A percentile compares a stretch with the other conserved stretches of the same genome.
phyloP scores from a whole-genome alignment of 176 grass and related monocot species.

The Carex scoparia region DNA sequence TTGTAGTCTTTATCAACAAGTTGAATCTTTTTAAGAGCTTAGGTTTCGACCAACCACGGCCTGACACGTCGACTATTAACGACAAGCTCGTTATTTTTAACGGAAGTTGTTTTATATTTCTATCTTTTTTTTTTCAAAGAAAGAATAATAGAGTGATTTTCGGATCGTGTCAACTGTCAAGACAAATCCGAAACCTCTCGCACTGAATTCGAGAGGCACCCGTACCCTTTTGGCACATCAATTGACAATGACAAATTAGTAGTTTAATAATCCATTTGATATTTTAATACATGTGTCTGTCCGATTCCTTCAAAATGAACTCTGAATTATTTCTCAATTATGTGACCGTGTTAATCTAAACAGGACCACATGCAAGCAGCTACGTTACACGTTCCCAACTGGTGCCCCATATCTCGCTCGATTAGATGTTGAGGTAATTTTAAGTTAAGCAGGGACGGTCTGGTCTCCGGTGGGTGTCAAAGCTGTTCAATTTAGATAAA shows the following conservation, averaged over 20 bases:
- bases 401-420: not conserved
- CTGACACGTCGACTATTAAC: not conserved
- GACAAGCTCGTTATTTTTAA: not conserved
- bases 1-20: too few relatives aligned
- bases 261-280: constrained; percentile 12
- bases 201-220: constrained; percentile 16
- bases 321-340: not conserved
- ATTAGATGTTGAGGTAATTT: not conserved
- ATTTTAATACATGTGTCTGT: constrained; percentile 10
- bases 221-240: not conserved
- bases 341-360: not conserved
- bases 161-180: constrained; percentile 13
- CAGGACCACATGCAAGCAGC: not conserved
- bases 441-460: too few relatives aligned
- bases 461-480: too few relatives aligned
- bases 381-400: not conserved
- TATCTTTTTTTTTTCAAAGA: not conserved
- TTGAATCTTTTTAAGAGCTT: too few relatives aligned
- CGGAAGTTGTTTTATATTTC: not conserved
- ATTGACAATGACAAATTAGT: constrained; percentile 6
- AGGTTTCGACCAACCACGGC: too few relatives aligned
- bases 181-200: constrained; percentile 14
- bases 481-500: too few relatives aligned
- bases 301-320: not conserved
- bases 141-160: not conserved